Evolutionary conservation across 352 stramenopile species (phyloP), one percentile per base, ranked within the genome.

Genomic region (Phytopythium vexans): DNA sequence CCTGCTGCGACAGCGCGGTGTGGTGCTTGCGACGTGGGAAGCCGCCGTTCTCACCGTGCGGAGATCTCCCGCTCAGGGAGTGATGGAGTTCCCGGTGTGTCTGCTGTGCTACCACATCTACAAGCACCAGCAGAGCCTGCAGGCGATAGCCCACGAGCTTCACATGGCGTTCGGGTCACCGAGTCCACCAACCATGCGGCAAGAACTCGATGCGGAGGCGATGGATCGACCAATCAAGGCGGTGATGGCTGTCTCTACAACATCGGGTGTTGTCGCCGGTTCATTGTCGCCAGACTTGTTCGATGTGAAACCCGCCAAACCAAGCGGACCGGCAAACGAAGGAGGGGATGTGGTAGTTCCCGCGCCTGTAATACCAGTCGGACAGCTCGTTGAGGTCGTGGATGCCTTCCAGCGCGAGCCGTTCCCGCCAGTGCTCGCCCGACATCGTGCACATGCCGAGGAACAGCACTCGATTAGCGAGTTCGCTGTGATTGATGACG

Each of bases 21-120:
- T 85, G 4, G 49, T 60, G n/a, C 54, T 92, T 0, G 35, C 63
- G 0, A 53, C 63, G 12, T 94, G 84, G 84, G 82, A 94, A 52
- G 60, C 49, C n/a, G 74, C 76, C 0, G 62, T 86, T 4, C 64
- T 69, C n/a, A 53, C 62, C 3, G 60, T 83, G 0, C 54, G 59
- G 0, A 82, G 80, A 6, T 64, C 69, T 0, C 66, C 66, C 6
- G 38, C 66, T 1, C 61, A 64, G 1, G 58, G 62, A 5, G 70
- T 74, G 6, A 73, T 58, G 3, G 75, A 90, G 45, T 89, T 89
- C 41, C 67, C 65, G 0, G 79, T 86, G 0, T 94, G 83, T 39
- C 77, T 77, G 50, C 48, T 94, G 2, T 94, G 83, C 60, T 94
- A 94, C 40, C 57, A 61, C 15, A 70, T 94, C 16, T 91, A 85